phyloP scores from a whole-genome alignment of 352 stramenopile genomes.

The Globisporangium acanthophoron region DNA sequence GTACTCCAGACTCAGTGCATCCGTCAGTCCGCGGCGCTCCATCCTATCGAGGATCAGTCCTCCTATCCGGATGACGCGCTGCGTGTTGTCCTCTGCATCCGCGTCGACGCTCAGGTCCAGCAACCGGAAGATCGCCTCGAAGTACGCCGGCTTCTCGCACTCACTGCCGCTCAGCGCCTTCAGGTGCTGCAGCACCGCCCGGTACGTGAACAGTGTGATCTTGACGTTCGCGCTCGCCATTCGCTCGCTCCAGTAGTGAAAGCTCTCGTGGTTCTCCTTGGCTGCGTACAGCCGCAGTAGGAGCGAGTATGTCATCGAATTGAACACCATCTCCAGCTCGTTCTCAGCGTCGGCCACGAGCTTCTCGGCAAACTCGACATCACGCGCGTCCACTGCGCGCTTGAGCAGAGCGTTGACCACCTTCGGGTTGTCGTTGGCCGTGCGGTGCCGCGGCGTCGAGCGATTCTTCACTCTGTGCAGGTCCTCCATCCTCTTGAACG shows the following conservation, averaged over 20 bases:
- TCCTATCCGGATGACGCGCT: conserved; percentile 16
- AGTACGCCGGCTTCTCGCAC: conserved; percentile 5
- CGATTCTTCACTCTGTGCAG: conserved; percentile 35
- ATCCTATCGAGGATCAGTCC: conserved; percentile 29
- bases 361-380: conserved; percentile 44
- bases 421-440: conserved; percentile 16
- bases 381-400: conserved; percentile 45
- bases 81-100: background rate
- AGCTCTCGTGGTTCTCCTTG: conserved; percentile 34
- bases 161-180: conserved; percentile 23
- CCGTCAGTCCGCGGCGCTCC: conserved; percentile 19
- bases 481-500: conserved; percentile 39
- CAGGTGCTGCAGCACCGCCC: conserved; percentile 46
- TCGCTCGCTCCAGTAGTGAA: conserved; percentile 39
- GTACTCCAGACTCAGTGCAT: conserved; percentile 37
- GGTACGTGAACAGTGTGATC: conserved; percentile 45
- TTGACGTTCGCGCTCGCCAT: conserved; percentile 40
- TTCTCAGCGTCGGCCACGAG: conserved; percentile 37
- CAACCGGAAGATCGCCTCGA: conserved; percentile 23
- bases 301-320: conserved; percentile 71
- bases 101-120: conserved; percentile 14
- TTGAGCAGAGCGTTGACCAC: conserved; percentile 64
- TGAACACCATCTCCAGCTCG: conserved; percentile 34
- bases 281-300: conserved; percentile 61
- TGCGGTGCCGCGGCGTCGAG: conserved; percentile 5